Percentiles rank a stretch among this genome's conserved stretches.
These are phyloP conservation scores for Flaveria bidentis DNA, from an alignment of 129 eudicot genomes.

Conservation along the genomic window DNA sequence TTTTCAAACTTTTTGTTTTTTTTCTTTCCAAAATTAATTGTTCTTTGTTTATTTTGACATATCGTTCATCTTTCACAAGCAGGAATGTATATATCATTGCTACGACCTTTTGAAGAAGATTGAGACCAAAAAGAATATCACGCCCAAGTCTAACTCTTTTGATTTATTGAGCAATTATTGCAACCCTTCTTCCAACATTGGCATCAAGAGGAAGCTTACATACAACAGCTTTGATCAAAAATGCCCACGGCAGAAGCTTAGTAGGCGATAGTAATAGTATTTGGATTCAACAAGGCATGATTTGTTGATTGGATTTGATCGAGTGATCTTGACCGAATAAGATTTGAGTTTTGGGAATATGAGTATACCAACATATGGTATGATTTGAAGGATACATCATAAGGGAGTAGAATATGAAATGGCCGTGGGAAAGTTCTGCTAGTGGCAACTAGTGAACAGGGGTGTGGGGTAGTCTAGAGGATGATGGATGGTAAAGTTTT, in stretches of 20 bases:
- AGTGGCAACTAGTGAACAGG: constrained; percentile 52
- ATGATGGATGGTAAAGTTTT: constrained; percentile 38
- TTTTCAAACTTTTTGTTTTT: background rate
- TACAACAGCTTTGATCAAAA: constrained; percentile 42
- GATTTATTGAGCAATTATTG: constrained; percentile 29
- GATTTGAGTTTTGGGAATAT: constrained; percentile 26
- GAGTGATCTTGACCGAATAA: constrained; percentile 29
- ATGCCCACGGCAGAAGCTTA: constrained; percentile 37
- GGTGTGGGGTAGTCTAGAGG: constrained; percentile 26
- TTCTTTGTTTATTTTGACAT: constrained; percentile 19
- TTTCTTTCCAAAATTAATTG: background rate
- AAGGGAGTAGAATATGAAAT: constrained; percentile 34
- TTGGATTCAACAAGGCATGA: constrained; percentile 27
- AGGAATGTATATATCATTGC: constrained; percentile 53
- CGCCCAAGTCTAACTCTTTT: constrained; percentile 39
- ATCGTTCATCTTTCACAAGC: constrained; percentile 23
- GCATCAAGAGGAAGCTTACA: constrained; percentile 54
- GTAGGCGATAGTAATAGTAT: constrained; percentile 27
- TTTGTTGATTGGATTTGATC: constrained; percentile 43
- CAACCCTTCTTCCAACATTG: constrained; percentile 40
- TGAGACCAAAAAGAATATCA: constrained; percentile 39
- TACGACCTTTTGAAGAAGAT: constrained; percentile 53
- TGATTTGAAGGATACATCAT: constrained; percentile 31
- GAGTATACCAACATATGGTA: constrained; percentile 51
- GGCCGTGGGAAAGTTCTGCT: constrained; percentile 29